Percentiles rank a stretch among this genome's conserved stretches.
Conservation (phyloP, 1,284 basidiomycete genomes). For the Cryptococcus sp. region DNA sequence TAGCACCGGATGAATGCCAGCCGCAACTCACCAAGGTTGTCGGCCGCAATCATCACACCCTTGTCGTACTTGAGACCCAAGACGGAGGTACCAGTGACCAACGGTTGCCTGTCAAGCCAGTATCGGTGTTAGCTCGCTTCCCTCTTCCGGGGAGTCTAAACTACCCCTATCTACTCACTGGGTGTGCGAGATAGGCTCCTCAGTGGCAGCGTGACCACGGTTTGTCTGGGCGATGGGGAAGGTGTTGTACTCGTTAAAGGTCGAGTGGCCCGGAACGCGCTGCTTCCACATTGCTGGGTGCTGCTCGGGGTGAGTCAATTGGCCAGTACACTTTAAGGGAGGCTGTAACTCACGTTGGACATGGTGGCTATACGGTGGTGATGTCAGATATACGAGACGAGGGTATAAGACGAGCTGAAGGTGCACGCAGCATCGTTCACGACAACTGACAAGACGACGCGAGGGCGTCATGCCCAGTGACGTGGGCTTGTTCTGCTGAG, state of each 20-base stretch:
- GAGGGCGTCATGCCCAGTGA: conserved; percentile 1
- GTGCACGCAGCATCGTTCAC: not conserved
- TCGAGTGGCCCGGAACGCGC: conserved; percentile 36
- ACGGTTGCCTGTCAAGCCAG: conserved; percentile 70
- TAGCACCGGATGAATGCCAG: not conserved
- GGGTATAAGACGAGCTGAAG: too few species aligned
- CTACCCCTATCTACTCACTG: conserved; percentile 9
- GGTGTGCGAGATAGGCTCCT: conserved; percentile 19
- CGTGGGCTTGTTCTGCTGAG: not conserved
- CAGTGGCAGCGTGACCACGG: conserved; percentile 11
- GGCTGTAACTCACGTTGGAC: not conserved
- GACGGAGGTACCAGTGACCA: conserved; percentile 95
- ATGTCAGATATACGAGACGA: not conserved
- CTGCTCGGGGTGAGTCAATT: conserved; percentile 15
- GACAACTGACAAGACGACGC: conserved; percentile 2
- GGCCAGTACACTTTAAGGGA: too few species aligned
- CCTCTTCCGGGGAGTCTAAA: not conserved
- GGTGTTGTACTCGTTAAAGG: conserved; percentile 43
- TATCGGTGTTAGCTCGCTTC: not conserved
- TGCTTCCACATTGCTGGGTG: conserved; percentile 49
- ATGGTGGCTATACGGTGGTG: not conserved
- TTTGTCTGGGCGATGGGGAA: conserved; percentile 28
- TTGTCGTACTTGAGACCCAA: conserved; percentile 92
- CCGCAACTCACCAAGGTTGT: conserved; percentile 73
- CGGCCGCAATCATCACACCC: conserved; percentile 98